These are phyloP conservation scores for Podospora pseudocomata DNA, from an alignment of 495 filamentous ascomycete species.

Conservation along the genomic window DNA sequence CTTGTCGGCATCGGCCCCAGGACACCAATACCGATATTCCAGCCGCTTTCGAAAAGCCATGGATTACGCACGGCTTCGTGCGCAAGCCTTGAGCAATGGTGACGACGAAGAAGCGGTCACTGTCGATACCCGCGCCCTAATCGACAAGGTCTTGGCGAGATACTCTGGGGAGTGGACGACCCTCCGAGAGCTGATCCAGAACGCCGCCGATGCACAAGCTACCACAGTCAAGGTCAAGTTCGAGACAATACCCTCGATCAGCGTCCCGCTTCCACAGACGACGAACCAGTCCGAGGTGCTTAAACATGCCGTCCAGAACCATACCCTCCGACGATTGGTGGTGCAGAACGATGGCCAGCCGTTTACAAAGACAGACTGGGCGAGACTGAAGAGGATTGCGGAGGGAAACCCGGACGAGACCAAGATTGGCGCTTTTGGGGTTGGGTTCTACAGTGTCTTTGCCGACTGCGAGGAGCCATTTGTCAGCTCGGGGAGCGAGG, in stretches of 20 bases:
- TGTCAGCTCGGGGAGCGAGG: slow-evolving; percentile 82
- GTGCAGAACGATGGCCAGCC: slow-evolving; percentile 86
- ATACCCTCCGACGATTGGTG: slow-evolving; percentile 75
- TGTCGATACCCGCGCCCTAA: slow-evolving; percentile 91
- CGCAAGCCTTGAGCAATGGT: slow-evolving; percentile 78
- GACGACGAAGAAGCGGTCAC: slow-evolving; percentile 97
- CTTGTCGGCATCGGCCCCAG: not conserved
- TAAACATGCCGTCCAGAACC: slow-evolving; percentile 76
- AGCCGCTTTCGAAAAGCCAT: slow-evolving; percentile 31
- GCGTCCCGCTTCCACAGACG: slow-evolving; percentile 64
- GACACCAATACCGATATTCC: not conserved
- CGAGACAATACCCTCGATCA: slow-evolving; percentile 79
- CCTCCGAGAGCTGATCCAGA: slow-evolving; percentile 92
- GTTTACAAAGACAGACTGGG: slow-evolving; percentile 88
- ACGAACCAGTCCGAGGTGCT: slow-evolving; percentile 65
- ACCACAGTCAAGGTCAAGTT: slow-evolving; percentile 85
- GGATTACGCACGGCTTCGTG: slow-evolving; percentile 79
- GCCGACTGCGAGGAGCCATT: slow-evolving; percentile 97
- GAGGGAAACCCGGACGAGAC: slow-evolving; percentile 98
- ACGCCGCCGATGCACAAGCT: slow-evolving; percentile 92
- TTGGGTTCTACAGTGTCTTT: slow-evolving; percentile 98
- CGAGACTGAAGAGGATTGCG: slow-evolving; percentile 88
- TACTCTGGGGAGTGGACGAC: slow-evolving; percentile 92
- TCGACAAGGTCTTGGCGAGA: slow-evolving; percentile 93
- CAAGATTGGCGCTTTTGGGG: slow-evolving; percentile 97